Base-by-base conservation (phyloP, 164 flowering plant species). In the Stephania japonica region DNA sequence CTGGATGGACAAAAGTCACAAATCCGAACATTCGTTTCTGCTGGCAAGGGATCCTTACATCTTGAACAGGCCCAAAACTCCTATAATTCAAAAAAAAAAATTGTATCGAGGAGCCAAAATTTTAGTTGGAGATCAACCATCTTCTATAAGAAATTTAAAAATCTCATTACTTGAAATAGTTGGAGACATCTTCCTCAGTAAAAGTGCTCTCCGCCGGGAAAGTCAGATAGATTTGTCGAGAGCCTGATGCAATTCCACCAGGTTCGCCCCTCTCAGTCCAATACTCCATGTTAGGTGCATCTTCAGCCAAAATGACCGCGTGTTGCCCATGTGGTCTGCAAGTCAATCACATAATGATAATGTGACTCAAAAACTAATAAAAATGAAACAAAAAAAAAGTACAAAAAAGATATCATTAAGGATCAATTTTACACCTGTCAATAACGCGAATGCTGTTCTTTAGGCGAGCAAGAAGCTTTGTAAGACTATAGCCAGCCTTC, bases 171-270 rank as follows among this genome's bases (percentile, higher is more conserved):
- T 63, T 85, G 80, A 95, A 95, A 76, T 95, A 91, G 77, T 87
- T 78, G 14, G 93, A 85, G 27, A 93, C 99, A 73, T 93, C 99
- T 69, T 91, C 91, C 78, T 93, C 98, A 0, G 89, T 73, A 53
- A 95, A 95, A 24, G 89, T 87, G 86, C 98, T 92, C 68, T 95
- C 98, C n/a, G 97, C 91, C 2, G 97, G 97, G 72, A 93, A 95
- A 38, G 99, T 95, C 13, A 93, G 74, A 79, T 92, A 95, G 69
- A 95, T 91, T 79, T 95, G 99, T n/a, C 91, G 81, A 2, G 98
- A 91, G 4, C 91, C 90, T 70, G 86, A 81, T 47, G 86, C 89
- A 65, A 86, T 85, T 8, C 83, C 87, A 72, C 97, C 92, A 7
- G 85, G 92, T 27, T 87, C 92, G 72, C 72, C 88, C 72, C 88